Evolutionary conservation across 345 rosid genomes (phyloP), one percentile per base, ranked within the genome.

Genomic region (Laguncularia racemosa): DNA sequence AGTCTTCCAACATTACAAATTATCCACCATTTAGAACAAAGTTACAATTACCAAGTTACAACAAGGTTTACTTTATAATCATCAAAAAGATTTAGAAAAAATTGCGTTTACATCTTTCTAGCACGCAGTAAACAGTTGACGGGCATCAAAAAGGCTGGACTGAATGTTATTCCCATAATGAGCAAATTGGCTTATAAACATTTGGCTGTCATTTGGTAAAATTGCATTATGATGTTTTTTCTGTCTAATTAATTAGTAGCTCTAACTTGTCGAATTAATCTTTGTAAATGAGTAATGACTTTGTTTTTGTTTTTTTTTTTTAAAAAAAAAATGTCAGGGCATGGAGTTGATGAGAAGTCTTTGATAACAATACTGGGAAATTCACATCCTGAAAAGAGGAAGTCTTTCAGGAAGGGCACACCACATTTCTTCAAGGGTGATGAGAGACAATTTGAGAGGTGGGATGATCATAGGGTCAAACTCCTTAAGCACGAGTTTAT

Each of bases 331-430:
- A 49, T 28, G 19, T 38, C 75, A 80, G 98, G 98, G 49, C 73
- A 78, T 65, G 98, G 98, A 70, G 74, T 92, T 48, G 97, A 89
- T 51, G 99, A 93, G 84, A 72, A 65, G 20, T 66, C 82, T 52
- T 17, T 89, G 67, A 68, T 89, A 62, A 73, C 73, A 20, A 60
- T 67, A 21, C 48, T 89, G 55, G 90, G 89, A 49, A 79, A 71
- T 18, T 79, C 96, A 12, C 78, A 70, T 17, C 76, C 78, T 33
- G 88, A 87, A 52, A 82, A 82, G 26, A 58, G 85, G 60, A 62
- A 49, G 50, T 13, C 75, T 19, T 74, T 83, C 58, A 78, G 95
- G 76, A 83, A 86, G 59, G 71, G 65, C 43, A 74, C 54, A 61
- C 69, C 76, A 21, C 73, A 59, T 46, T 77, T 83, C 72, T 89